These are phyloP conservation scores for Amylocystis lapponica DNA, from an alignment of 768 basidiomycete genomes.

Conservation along the genomic window DNA sequence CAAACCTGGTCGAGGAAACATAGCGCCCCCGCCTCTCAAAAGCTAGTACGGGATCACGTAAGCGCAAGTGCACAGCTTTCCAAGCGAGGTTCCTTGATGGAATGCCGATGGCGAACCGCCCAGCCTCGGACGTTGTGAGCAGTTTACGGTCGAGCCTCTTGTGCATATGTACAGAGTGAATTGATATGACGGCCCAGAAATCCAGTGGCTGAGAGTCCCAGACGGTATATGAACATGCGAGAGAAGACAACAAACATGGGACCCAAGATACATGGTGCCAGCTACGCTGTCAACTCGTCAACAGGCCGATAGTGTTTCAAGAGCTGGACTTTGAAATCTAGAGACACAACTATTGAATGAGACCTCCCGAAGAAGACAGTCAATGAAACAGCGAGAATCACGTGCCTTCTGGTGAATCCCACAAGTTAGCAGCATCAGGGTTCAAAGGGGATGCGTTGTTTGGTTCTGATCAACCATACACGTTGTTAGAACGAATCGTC, in stretches of 20 bases:
- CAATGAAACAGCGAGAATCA: too few relatives aligned
- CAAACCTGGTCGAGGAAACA: conserved; percentile 8
- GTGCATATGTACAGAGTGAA: not conserved
- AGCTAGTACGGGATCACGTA: too few relatives aligned
- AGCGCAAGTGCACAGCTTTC: too few relatives aligned
- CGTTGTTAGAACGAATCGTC: not conserved
- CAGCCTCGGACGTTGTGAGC: too few relatives aligned
- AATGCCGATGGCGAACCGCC: too few relatives aligned
- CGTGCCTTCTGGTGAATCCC: conserved; percentile 67
- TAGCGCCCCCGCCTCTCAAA: too few relatives aligned
- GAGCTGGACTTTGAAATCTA: conserved; percentile 69
- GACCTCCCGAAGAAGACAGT: too few relatives aligned
- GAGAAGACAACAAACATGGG: conserved; percentile 1
- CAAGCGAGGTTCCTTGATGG: too few relatives aligned
- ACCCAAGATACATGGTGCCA: not conserved
- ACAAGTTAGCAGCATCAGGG: conserved; percentile 76
- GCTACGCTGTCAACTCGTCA: conserved; percentile 22
- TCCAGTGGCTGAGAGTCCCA: too few relatives aligned
- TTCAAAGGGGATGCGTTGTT: conserved; percentile 92
- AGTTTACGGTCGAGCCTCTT: too few relatives aligned
- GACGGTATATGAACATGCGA: conserved; percentile 3
- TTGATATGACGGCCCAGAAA: too few relatives aligned
- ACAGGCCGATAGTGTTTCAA: conserved; percentile 66
- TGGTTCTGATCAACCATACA: conserved; percentile 67
- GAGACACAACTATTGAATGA: conserved; percentile 1